phyloP scores from a whole-genome alignment of 2,329 filamentous ascomycete genomes.

The Ascochyta fabae region DNA sequence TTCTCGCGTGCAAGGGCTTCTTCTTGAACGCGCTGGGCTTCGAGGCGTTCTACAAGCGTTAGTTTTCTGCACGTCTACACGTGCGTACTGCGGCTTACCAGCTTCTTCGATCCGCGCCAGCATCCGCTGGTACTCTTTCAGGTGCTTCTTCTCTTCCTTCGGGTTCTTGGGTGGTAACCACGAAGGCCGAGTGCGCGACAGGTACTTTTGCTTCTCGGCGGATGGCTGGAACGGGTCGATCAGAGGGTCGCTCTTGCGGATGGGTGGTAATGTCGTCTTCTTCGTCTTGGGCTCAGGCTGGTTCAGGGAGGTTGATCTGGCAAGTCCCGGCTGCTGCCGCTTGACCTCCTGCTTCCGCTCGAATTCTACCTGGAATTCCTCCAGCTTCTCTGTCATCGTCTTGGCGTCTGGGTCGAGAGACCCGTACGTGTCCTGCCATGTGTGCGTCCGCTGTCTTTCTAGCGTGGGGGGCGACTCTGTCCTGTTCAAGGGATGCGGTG shows the following conservation, averaged over 20 bases:
- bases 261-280: constrained; percentile 62
- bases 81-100: constrained; percentile 47
- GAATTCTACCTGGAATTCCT: constrained; percentile 74
- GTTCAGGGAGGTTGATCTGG: constrained; percentile 40
- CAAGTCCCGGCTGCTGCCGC: constrained; percentile 53
- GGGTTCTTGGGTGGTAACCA: constrained; percentile 89
- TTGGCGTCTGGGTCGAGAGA: constrained; percentile 76
- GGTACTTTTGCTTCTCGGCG: constrained; percentile 83
- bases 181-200: constrained; percentile 77
- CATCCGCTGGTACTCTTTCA: constrained; percentile 86
- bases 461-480: constrained; percentile 33
- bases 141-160: constrained; percentile 85
- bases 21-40: constrained; percentile 53
- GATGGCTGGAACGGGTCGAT: constrained; percentile 84
- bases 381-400: constrained; percentile 78
- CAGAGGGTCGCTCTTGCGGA: constrained; percentile 78
- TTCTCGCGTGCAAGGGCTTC: constrained; percentile 59
- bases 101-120: constrained; percentile 69
- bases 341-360: constrained; percentile 59
- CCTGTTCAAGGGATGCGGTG: constrained; percentile 26
- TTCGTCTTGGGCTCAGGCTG: constrained; percentile 56
- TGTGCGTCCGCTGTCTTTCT: constrained; percentile 66
- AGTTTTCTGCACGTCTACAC: constrained; percentile 2
- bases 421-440: constrained; percentile 74
- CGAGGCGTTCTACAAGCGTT: constrained; percentile 39